Evolutionary conservation across 257 asterid species (phyloP), one percentile per base, ranked within the genome.

Genomic region (Fraxinus quadrangulata): DNA sequence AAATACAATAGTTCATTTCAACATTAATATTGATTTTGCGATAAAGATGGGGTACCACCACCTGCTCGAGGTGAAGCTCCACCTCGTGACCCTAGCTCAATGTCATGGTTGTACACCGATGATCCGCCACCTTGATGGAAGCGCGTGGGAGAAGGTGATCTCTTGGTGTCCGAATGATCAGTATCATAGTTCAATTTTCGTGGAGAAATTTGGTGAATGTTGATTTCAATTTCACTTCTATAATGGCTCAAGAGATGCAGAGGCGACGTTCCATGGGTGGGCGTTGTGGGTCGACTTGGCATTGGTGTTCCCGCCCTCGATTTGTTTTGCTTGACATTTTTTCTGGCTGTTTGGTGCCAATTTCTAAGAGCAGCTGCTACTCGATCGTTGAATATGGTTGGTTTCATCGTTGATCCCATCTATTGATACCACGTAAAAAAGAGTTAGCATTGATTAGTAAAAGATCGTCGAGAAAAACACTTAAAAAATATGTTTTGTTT

Each of bases 351-450:
- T 77, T 91, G 96, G 87, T 93, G 99, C 99, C 99, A 96, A 56
- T 61, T 89, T 24, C 75, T 84, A n/a, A 96, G 72, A 3, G 99
- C 99, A 0, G 85, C 49, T 0, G 93, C 97, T 3, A 96, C 92
- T 69, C 88, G 70, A 16, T 94, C 98, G 74, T 90, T 89, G 94
- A 94, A 94, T 75, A 95, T 92, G 0, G 96, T 88, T 56, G 98
- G 91, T 78, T 89, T 94, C 99, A 94, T 91, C 21, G 83, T 87
- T 11, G 98, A 87, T 47, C 98, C 98, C 99, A 93, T 96, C 99
- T 95, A 81, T 80, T 10, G 3, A 23, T 26, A 63, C 6, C 67
- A n/a, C 28, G 7, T 30, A 23, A 21, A 59, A 21, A 1, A 17
- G 9, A 16, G 26, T 54, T 54, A n/a, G 13, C 4, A 59, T 30